Evolutionary conservation across 305 asterid species (phyloP).

Genomic region (Stenogyne calaminthoides): DNA sequence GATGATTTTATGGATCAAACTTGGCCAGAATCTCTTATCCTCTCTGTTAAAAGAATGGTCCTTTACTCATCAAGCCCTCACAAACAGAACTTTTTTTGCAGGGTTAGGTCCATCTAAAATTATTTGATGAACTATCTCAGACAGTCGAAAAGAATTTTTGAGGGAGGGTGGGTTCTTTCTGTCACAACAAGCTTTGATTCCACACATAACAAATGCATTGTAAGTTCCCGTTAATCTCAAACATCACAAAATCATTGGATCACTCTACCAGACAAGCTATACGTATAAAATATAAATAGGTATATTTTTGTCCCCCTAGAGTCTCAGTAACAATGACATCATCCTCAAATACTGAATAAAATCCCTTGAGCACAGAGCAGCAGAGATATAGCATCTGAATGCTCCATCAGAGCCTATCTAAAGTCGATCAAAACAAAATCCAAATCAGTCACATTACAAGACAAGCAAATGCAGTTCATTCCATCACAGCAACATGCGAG

Average conservation of each 20-base stretch:
- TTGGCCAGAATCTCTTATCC: background rate
- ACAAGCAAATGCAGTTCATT: constrained; percentile 1
- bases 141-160: background rate
- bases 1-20: background rate
- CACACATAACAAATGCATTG: background rate
- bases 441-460: background rate
- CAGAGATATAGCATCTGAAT: background rate
- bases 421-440: background rate
- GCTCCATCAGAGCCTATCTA: background rate
- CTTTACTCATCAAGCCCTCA: background rate
- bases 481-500: background rate
- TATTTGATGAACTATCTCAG: background rate
- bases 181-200: background rate
- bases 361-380: constrained; percentile 5
- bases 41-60: background rate
- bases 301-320: background rate
- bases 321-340: constrained; percentile 11
- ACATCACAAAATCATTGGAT: background rate
- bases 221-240: background rate
- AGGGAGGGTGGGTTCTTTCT: background rate
- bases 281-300: background rate
- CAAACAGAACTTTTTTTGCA: background rate
- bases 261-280: background rate
- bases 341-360: constrained; percentile 1
- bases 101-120: background rate